These are phyloP conservation scores for Pythium biforme DNA, from an alignment of 352 stramenopile genomes.

Conservation along the genomic window DNA sequence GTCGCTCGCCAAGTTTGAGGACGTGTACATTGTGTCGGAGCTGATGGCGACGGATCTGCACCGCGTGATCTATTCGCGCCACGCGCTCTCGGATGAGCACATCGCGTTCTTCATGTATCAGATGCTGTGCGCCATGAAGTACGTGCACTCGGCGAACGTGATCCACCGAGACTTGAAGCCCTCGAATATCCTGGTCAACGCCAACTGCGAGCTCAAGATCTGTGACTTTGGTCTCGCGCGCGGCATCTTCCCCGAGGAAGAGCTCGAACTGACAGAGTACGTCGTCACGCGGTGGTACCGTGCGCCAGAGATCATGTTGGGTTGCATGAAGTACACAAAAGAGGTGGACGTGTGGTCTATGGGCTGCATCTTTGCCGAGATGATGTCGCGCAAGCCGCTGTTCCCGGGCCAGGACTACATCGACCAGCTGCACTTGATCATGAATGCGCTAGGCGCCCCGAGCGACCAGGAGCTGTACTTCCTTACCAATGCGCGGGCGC, in stretches of 20 bases:
- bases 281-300: constrained; percentile 80
- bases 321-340: constrained; percentile 85
- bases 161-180: constrained; percentile 97
- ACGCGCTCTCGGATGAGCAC: constrained; percentile 83
- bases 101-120: constrained; percentile 91
- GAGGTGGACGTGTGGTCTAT: constrained; percentile 95
- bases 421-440: constrained; percentile 97
- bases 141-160: constrained; percentile 92
- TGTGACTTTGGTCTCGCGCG: constrained; percentile 92
- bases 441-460: constrained; percentile 94
- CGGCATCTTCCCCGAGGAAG: constrained; percentile 78
- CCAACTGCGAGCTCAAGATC: constrained; percentile 92
- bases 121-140: constrained; percentile 90
- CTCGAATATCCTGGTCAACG: constrained; percentile 96
- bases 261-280: constrained; percentile 73
- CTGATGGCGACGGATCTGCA: constrained; percentile 91
- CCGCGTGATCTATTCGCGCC: constrained; percentile 88
- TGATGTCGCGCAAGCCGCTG: constrained; percentile 96
- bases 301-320: constrained; percentile 74
- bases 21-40: constrained; percentile 91
- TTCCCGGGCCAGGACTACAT: constrained; percentile 96
- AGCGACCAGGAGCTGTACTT: constrained; percentile 95
- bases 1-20: constrained; percentile 71
- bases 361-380: constrained; percentile 99
- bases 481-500: constrained; percentile 89